Base-by-base conservation (phyloP, 306 rosid genomes). In the Amphicarpaea edgeworthii region DNA sequence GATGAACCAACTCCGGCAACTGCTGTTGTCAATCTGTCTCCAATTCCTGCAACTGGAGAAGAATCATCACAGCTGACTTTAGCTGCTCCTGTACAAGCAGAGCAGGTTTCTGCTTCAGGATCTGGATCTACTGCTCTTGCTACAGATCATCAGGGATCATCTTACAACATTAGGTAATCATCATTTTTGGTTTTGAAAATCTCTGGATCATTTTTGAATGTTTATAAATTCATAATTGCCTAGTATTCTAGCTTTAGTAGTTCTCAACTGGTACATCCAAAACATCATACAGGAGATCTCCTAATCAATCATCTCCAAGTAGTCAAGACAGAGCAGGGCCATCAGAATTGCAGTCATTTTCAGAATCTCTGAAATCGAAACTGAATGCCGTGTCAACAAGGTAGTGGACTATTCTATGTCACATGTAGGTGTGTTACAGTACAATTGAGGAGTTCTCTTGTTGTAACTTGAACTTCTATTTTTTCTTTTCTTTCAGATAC, bases 281-380 rank as follows among this genome's bases (percentile, higher is more conserved):
- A 38, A 81, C 46, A 63, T 70, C 20, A 58, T 64, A 12, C 75
- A 85, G 95, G 80, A 89, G 93, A 77, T 84, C 91, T 8, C 85
- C 93, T 55, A 84, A 80, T 68, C 97, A 86, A 76, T 81, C 91
- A 40, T 84, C 89, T 77, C 88, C 95, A 24, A 86, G 81, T 67
- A 84, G 83, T 83, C 96, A 89, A 76, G 98, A 92, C 73, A 89
- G 93, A 84, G 96, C 93, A 26, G 99, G 99, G 57, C 97, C 99
- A 69, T 95, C 97, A 59, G 98, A 95, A 46, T 79, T 89, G 6
- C 99, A 90, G 78, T 92, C 99, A 65, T 84, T 95, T 76, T 90
- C 99, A 57, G 99, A 95, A 62, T 87, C 95, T 37, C 80, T 95
- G 49, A 95, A 92, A 79, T 87, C 97, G 77, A 88, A 90, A 72